phyloP scores from a whole-genome alignment of 805 yeast species.

The Yamadazyma sp. region DNA sequence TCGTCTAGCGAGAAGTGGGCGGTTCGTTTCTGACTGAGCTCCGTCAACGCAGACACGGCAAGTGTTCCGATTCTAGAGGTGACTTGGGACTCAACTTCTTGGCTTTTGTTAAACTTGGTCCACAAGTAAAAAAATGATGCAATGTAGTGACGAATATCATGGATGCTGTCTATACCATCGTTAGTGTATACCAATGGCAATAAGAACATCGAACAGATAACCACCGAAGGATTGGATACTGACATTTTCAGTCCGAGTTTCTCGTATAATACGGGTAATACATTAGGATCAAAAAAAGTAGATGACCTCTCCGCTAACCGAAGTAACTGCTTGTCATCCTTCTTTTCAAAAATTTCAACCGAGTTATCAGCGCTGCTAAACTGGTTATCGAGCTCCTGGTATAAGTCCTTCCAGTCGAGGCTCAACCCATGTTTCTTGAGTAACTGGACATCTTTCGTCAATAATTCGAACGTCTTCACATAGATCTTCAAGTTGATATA shows the following conservation, averaged over 20 bases:
- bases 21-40: slow-evolving; percentile 21
- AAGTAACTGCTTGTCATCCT: slow-evolving; percentile 47
- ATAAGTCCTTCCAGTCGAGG: slow-evolving; percentile 53
- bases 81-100: slow-evolving; percentile 60
- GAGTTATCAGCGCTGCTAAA: slow-evolving; percentile 41
- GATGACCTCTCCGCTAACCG: slow-evolving; percentile 55
- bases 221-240: slow-evolving; percentile 50
- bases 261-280: slow-evolving; percentile 52
- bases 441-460: slow-evolving; percentile 51
- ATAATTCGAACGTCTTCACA: slow-evolving; percentile 56
- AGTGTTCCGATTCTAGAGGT: slow-evolving; percentile 64
- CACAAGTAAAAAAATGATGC: slow-evolving; percentile 73
- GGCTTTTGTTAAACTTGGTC: slow-evolving; percentile 51
- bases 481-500: slow-evolving; percentile 58
- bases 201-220: slow-evolving; percentile 53
- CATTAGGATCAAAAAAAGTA: slow-evolving; percentile 49
- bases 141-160: slow-evolving; percentile 54
- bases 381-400: slow-evolving; percentile 32
- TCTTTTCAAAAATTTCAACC: slow-evolving; percentile 48
- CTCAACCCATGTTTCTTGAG: slow-evolving; percentile 41
- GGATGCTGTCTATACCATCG: slow-evolving; percentile 25
- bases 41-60: slow-evolving; percentile 48
- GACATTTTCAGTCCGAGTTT: slow-evolving; percentile 53
- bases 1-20: slow-evolving; percentile 1
- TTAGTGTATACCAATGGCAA: slow-evolving; percentile 48